These are phyloP conservation scores for Alloteropsis semialata DNA, from an alignment of 176 grass and related monocot species.

Conservation along the genomic window DNA sequence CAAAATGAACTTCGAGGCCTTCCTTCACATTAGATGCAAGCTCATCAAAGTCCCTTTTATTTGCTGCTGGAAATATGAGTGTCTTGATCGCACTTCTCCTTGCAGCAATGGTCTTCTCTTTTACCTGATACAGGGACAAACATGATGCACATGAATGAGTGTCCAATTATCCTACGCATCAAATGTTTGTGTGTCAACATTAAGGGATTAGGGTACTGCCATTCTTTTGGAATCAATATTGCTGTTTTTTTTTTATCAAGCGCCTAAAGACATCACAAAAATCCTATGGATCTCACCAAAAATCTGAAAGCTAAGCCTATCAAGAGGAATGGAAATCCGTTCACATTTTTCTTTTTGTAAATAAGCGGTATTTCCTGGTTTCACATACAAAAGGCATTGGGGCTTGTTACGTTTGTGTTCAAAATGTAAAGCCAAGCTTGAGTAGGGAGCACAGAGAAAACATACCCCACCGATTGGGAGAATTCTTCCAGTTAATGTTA, in stretches of 20 bases:
- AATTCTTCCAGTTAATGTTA: conserved; percentile 86
- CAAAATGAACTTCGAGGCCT: conserved; percentile 87
- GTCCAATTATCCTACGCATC: background rate
- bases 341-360: background rate
- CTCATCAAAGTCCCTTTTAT: conserved; percentile 91
- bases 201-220: background rate
- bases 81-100: conserved; percentile 79
- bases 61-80: conserved; percentile 84
- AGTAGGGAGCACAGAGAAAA: conserved; percentile 10
- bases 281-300: background rate
- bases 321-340: background rate
- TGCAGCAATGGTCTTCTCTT: conserved; percentile 96
- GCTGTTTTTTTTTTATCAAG: background rate
- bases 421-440: background rate
- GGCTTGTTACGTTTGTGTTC: background rate
- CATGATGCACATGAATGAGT: background rate
- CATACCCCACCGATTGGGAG: conserved; percentile 96
- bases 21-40: conserved; percentile 91
- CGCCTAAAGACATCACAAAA: background rate
- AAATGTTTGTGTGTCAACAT: background rate
- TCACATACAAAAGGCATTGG: background rate
- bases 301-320: background rate
- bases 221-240: background rate
- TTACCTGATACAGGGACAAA: conserved; percentile 63
- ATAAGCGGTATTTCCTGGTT: background rate